Conservation (phyloP, 2,329 filamentous ascomycete genomes). For the Fusarium avenaceum region DNA sequence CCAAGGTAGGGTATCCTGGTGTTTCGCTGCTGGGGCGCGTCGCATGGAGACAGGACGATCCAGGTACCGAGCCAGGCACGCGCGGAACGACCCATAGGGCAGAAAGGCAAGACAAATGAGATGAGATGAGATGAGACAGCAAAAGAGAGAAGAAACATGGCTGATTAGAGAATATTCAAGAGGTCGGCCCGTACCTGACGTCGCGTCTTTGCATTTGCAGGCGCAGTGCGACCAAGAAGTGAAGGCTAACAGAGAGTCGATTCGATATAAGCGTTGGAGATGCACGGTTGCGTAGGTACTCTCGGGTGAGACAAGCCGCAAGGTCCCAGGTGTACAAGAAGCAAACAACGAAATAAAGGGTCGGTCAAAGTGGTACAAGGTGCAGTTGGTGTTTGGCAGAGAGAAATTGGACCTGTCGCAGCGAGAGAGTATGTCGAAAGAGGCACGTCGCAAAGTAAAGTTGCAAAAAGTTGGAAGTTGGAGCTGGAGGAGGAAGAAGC, state of each 20-base stretch:
- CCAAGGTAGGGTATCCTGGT: conserved; percentile 44
- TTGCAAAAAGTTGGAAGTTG: conserved; percentile 37
- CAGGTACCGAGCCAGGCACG: conserved; percentile 43
- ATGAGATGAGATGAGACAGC: neutral
- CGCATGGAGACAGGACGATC: conserved; percentile 45
- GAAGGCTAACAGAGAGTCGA: neutral
- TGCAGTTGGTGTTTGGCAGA: conserved; percentile 10
- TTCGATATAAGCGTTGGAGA: conserved; percentile 18
- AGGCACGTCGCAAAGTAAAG: conserved; percentile 15
- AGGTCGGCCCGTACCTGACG: conserved; percentile 40
- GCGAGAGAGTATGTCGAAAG: neutral
- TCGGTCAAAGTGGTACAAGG: conserved; percentile 14
- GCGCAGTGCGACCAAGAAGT: conserved; percentile 27
- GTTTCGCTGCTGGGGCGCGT: conserved; percentile 44
- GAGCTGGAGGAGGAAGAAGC: conserved; percentile 13
- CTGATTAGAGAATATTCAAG: conserved; percentile 3
- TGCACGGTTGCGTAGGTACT: conserved; percentile 21
- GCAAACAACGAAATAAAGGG: conserved; percentile 31
- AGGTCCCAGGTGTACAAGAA: conserved; percentile 32
- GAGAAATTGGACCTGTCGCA: conserved; percentile 10
- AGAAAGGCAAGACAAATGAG: conserved; percentile 13
- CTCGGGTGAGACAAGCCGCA: conserved; percentile 31
- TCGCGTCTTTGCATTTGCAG: conserved; percentile 30
- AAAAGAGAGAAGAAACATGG: conserved; percentile 3
- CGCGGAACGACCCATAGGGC: conserved; percentile 33